These are phyloP conservation scores for Hordeum marinum DNA, from an alignment of 176 grass and related monocot genomes.

Conservation along the genomic window DNA sequence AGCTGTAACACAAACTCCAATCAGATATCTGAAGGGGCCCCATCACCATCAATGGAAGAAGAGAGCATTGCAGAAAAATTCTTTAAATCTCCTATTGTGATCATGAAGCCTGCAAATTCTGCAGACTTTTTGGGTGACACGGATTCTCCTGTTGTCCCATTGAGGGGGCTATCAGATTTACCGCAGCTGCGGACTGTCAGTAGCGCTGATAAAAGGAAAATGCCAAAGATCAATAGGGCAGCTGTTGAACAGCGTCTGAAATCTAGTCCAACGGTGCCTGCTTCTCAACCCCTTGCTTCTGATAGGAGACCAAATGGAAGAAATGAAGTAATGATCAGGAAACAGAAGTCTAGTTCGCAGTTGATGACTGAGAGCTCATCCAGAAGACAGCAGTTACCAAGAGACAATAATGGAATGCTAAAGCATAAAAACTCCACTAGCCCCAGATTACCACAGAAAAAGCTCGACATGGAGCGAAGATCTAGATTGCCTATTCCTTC, in stretches of 20 bases:
- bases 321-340: slow-evolving; percentile 48
- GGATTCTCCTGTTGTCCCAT: slow-evolving; percentile 37
- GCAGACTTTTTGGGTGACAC: slow-evolving; percentile 28
- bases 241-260: slow-evolving; percentile 43
- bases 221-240: slow-evolving; percentile 19
- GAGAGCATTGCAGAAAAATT: slow-evolving; percentile 29
- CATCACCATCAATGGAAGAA: slow-evolving; percentile 18
- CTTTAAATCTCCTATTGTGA: slow-evolving; percentile 84
- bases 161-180: slow-evolving; percentile 43
- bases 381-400: slow-evolving; percentile 38
- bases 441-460: slow-evolving; percentile 75
- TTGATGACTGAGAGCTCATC: slow-evolving; percentile 35
- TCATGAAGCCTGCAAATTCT: slow-evolving; percentile 89
- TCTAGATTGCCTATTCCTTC: slow-evolving; percentile 50
- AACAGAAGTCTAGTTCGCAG: slow-evolving; percentile 44
- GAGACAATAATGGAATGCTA: slow-evolving; percentile 37
- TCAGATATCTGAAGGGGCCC: not conserved
- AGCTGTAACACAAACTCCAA: slow-evolving; percentile 12
- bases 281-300: slow-evolving; percentile 37
- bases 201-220: slow-evolving; percentile 48
- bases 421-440: slow-evolving; percentile 65
- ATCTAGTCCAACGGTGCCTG: slow-evolving; percentile 38
- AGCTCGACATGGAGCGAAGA: slow-evolving; percentile 43
- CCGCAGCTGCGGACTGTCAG: slow-evolving; percentile 38
- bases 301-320: slow-evolving; percentile 46